A percentile compares a stretch with the other conserved stretches of the same genome.
phyloP scores from a whole-genome alignment of 208 protist species.

The Herpetomonas samuelpessoai region DNA sequence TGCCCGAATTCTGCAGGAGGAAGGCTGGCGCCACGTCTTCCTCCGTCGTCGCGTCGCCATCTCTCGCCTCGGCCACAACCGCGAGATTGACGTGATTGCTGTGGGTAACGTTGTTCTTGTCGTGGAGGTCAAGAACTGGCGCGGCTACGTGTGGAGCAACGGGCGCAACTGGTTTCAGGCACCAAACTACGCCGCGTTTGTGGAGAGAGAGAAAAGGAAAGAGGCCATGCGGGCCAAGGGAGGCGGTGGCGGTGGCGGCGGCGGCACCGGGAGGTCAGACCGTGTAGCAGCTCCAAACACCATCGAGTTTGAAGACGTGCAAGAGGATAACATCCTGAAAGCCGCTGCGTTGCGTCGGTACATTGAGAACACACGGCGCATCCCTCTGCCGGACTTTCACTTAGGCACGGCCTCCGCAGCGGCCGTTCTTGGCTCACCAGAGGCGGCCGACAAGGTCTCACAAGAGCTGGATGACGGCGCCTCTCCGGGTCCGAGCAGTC shows the following conservation, averaged over 20 bases:
- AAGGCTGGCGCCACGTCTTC: conserved; percentile 77
- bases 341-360: conserved; percentile 75
- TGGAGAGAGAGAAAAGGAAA: no score
- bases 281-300: conserved; percentile 17
- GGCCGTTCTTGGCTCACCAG: no score
- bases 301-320: conserved; percentile 85
- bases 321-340: conserved; percentile 82
- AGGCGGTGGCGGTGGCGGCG: no score
- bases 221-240: no score
- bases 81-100: conserved; percentile 87
- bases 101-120: conserved; percentile 79
- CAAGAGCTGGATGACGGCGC: no score
- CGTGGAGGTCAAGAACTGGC: conserved; percentile 90
- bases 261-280: neutral
- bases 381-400: conserved; percentile 58
- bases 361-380: conserved; percentile 75
- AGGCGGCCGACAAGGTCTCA: no score
- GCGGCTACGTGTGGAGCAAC: conserved; percentile 86
- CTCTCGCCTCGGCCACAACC: conserved; percentile 75
- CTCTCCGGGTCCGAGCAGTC: no score
- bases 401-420: no score
- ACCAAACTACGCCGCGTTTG: conserved; percentile 20
- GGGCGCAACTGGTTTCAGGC: conserved; percentile 81
- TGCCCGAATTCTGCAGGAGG: conserved; percentile 58
- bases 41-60: conserved; percentile 75